These are phyloP conservation scores for Dendrobium chrysotoxum DNA, from an alignment of 106 monocot species.

Conservation along the genomic window DNA sequence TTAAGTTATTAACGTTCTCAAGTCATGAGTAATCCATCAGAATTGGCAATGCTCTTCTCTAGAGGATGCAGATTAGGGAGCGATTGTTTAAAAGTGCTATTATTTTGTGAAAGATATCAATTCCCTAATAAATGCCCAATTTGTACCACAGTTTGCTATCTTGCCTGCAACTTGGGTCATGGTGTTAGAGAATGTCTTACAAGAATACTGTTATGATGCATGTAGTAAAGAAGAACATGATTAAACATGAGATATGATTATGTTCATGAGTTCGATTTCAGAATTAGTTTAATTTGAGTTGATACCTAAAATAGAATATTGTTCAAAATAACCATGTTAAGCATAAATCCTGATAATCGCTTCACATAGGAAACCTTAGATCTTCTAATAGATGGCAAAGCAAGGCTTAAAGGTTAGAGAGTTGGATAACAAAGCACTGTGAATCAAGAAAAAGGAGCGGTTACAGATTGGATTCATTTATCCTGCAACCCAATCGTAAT, in stretches of 20 bases:
- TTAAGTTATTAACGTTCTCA: not conserved
- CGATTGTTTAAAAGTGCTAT: not conserved
- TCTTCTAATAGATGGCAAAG: too few species aligned
- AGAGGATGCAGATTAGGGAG: not conserved
- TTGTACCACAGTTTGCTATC: not conserved
- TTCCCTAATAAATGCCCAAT: not conserved
- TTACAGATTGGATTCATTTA: too few species aligned
- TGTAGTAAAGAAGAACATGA: not conserved
- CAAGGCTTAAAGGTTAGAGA: too few species aligned
- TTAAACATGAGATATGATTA: not conserved
- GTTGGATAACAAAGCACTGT: too few species aligned
- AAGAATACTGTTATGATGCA: too few species aligned
- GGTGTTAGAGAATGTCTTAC: not conserved
- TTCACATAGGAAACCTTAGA: too few species aligned
- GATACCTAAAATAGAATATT: not conserved
- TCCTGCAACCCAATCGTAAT: too few species aligned
- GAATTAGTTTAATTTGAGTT: not conserved
- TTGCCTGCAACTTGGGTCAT: not conserved
- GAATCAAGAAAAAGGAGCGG: too few species aligned
- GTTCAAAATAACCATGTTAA: not conserved
- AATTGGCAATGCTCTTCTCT: not conserved
- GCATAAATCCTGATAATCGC: too few species aligned
- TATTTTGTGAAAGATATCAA: not conserved
- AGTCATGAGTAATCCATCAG: not conserved
- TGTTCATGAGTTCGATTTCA: not conserved